Evolutionary conservation across 345 rosid genomes (phyloP), one percentile per base, ranked within the genome.

Genomic region (Citropsis articulata): DNA sequence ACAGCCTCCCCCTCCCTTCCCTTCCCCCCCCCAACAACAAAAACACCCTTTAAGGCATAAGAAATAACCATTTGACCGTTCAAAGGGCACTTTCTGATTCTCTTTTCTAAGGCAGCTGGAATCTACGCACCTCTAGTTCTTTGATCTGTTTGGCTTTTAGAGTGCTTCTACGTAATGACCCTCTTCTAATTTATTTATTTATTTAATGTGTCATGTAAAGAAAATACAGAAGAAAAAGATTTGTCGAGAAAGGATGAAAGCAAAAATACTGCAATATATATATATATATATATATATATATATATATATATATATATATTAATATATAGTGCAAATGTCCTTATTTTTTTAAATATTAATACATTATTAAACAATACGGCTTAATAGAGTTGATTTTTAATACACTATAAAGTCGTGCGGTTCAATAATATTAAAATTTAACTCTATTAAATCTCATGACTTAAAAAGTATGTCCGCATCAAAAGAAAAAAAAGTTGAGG

Each of bases 1-100:
- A n/a, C n/a, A n/a, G n/a, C n/a, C n/a, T n/a, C n/a, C n/a, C n/a
- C n/a, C n/a, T n/a, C n/a, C n/a, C n/a, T n/a, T n/a, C n/a, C n/a
- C n/a, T n/a, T n/a, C n/a, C n/a, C n/a, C n/a, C n/a, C n/a, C n/a
- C n/a, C n/a, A n/a, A n/a, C n/a, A n/a, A n/a, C n/a, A n/a, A n/a
- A n/a, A n/a, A n/a, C n/a, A n/a, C 6, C 13, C 35, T 24, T 5
- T 2, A 14, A 22, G 72, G 67, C 45, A 19, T 31, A 19, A 10
- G 35, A 48, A 65, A 27, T 59, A 31, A 56, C 14, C 61, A 40
- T 45, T 36, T 50, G 80, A 76, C 77, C 74, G 69, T 75, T 75
- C 12, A 38, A 61, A 60, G 75, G 78, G 75, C 70, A 48, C 71
- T 8, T 14, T 60, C 69, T 27, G 30, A 27, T 59, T 67, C 75